Base-by-base conservation (phyloP, 2,329 filamentous ascomycete genomes). In the Coniella vitis region DNA sequence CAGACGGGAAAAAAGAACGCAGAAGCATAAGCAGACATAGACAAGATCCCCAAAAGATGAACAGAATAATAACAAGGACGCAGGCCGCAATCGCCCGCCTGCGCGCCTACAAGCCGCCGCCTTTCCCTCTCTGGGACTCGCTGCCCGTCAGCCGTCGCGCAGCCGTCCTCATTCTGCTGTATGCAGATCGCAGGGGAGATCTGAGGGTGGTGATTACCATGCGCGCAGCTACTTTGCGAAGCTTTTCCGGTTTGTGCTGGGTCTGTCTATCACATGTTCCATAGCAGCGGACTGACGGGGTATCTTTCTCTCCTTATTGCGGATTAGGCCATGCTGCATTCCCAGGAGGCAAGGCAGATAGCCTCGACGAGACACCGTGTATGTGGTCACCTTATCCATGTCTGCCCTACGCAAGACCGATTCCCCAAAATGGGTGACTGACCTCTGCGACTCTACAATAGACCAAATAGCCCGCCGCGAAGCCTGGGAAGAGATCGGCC, bases 401-500 rank as follows among this genome's bases (percentile, higher is more conserved):
- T n/a, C n/a, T n/a, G n/a, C n/a, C n/a, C n/a, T n/a, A 25, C 17
- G 17, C 17, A 14, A 14, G 36, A 14, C n/a, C n/a, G n/a, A n/a
- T n/a, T n/a, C n/a, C n/a, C n/a, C n/a, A n/a, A n/a, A n/a, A n/a
- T n/a, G n/a, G n/a, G n/a, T 10, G 10, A 29, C 25, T 29, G 10
- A 29, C 25, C 25, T 29, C 25, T 10, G n/a, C 25, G 10, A 29
- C 14, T 22, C n/a, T 7, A n/a, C 9, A 7, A 9, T 73, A 68
- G 88, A 88, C 65, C 78, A 90, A 61, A 94, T 90, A 45, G 90
- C 91, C 8, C 81, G 91, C 19, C 81, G 91, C 55, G 91, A 97
- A 72, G 90, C 91, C 1, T 86, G 79, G 64, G 91, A 97, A 65
- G 91, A 97, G 65, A 95, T 97, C 56, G 91, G 91, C 1, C 80